Evolutionary conservation across 371 early-diverging fungal genomes (phyloP), one percentile per base, ranked within the genome.

Genomic region (Mortierella sp.): DNA sequence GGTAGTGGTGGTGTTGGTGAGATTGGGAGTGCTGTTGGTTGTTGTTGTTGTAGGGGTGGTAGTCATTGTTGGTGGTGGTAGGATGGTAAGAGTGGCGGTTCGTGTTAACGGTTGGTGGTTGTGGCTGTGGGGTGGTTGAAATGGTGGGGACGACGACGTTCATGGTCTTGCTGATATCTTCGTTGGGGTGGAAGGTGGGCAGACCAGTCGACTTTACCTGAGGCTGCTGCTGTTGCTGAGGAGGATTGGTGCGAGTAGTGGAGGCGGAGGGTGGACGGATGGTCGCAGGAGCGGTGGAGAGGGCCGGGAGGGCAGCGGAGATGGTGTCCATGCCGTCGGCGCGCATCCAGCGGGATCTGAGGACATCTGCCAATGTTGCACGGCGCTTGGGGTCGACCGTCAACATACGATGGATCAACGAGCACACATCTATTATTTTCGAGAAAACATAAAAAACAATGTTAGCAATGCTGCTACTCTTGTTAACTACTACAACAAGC

Each of bases 331-430:
- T 76, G 24, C 79, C 85, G 18, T 85, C 82, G 4, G 76, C 73
- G 41, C 85, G 85, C 85, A 85, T 81, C 85, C 85, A 81, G 11
- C 85, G 78, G 10, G 85, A 81, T 29, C 77, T 76, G 4, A 85
- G 77, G 21, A 85, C 85, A 35, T 85, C 85, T 3, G 85, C 41
- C 79, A 85, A 70, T 21, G 88, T 92, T 54, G 90, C 90, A 46
- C 92, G 88, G 75, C 89, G 88, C 44, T 86, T 75, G 68, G 92
- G 92, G 81, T 92, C 91, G 27, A 91, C 91, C 8, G 89, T 88
- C 27, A 92, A 77, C 92, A 92, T 91, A 70, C 90, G 89, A 35
- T 88, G 86, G 51, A 92, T 88, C 60, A 92, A 70, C 21, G 85
- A 85, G 68, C 85, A 85, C 35, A 85, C 85, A 73, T 80, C 84